Evolutionary conservation across 1,284 basidiomycete species (phyloP), one percentile per base, ranked within the genome.

Genomic region (Trichosporon sp.): DNA sequence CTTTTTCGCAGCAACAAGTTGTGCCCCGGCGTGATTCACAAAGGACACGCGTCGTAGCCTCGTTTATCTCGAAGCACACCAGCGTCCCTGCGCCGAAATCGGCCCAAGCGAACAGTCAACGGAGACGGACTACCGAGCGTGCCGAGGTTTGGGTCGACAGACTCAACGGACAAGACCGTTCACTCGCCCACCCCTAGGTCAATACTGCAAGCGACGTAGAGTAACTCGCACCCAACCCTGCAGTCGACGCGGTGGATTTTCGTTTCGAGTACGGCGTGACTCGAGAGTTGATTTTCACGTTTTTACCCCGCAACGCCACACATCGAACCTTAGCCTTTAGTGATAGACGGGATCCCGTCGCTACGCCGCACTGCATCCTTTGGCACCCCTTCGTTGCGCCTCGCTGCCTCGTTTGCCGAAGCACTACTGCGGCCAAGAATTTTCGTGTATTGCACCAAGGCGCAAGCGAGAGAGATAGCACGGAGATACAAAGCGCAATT

Each of bases 301-400:
- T 54, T 54, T 54, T 54, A 11, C n/a, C 51, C 51, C 51, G 51
- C 51, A 54, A 54, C 51, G 51, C 51, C 51, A 54, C 51, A 54
- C 21, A 54, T 54, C 51, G 11, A 54, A 54, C 51, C 51, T 54
- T 26, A 54, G 51, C 14, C 51, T 21, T 26, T 54, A 16, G 51
- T 54, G 51, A 21, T 26, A 21, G 16, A 26, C 51, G 51, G 51
- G 51, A 54, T 19, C 51, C 51, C 21, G 51, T 54, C 11, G 51
- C 8, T 19, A 54, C 51, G n/a, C 51, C 16, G 51, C 51, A 54
- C 19, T 11, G 19, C 51, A 54, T 54, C 51, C 51, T 54, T 26
- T 11, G 51, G 51, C 10, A 19, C 38, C 12, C 38, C 38, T 26
- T 26, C 26, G 26, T 26, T 26, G 26, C 26, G 26, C 26, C 26